phyloP scores from a whole-genome alignment of 83 land plant species.

The Thuja plicata region DNA sequence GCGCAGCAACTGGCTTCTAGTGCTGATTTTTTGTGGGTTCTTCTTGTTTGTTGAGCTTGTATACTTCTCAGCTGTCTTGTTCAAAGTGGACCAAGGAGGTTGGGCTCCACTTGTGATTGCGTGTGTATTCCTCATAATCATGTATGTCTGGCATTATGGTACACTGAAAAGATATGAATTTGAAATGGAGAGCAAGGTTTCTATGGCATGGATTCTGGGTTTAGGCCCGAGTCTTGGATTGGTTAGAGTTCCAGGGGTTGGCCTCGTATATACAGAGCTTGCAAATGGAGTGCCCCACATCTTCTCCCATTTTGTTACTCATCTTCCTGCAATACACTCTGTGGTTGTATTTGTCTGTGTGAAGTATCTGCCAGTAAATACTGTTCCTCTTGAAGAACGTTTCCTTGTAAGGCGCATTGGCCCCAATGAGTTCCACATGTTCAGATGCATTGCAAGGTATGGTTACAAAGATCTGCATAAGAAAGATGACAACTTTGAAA shows the following conservation, averaged over 20 bases:
- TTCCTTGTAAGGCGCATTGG: slow-evolving; percentile 68
- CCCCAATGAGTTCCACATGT: slow-evolving; percentile 64
- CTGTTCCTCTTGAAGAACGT: slow-evolving; percentile 65
- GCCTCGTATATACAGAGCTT: slow-evolving; percentile 71
- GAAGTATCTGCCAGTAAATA: slow-evolving; percentile 65
- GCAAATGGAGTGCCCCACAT: slow-evolving; percentile 73
- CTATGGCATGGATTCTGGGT: slow-evolving; percentile 70
- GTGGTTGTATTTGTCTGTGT: slow-evolving; percentile 70
- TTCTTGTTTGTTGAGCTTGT: slow-evolving; percentile 51
- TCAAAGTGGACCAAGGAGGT: slow-evolving; percentile 71
- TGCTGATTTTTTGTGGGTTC: slow-evolving; percentile 48
- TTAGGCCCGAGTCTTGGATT: slow-evolving; percentile 72
- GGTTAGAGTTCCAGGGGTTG: slow-evolving; percentile 67
- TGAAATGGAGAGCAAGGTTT: slow-evolving; percentile 68
- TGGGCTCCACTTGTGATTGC: slow-evolving; percentile 81
- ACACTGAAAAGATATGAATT: slow-evolving; percentile 67
- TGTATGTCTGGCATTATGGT: slow-evolving; percentile 82
- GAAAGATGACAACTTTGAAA: slow-evolving; percentile 76
- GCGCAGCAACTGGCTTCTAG: slow-evolving; percentile 60
- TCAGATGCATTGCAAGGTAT: slow-evolving; percentile 68
- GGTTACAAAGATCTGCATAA: slow-evolving; percentile 77
- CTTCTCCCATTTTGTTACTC: slow-evolving; percentile 73
- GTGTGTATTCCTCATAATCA: slow-evolving; percentile 48
- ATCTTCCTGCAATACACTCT: slow-evolving; percentile 72
- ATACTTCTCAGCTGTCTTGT: slow-evolving; percentile 60